Evolutionary conservation across 2,329 filamentous ascomycete genomes (phyloP).

Genomic region (Pezizomycotina sp.): DNA sequence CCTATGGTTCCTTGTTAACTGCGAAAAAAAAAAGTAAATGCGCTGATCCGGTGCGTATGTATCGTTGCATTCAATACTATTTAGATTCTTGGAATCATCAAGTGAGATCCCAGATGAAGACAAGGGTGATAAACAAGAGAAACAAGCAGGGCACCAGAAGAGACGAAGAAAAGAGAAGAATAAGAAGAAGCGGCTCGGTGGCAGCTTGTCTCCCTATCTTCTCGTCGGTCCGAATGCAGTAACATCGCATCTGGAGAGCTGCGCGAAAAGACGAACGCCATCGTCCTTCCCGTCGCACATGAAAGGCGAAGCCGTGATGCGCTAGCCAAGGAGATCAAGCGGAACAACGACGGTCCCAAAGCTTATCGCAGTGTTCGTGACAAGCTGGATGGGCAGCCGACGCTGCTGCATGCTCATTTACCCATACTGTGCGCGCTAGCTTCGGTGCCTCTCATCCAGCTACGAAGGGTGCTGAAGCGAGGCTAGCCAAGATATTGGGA

Average conservation of each 20-base stretch:
- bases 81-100: no score
- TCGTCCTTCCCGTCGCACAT: slow-evolving; percentile 1
- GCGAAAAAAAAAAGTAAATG: no score
- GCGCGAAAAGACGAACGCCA: slow-evolving; percentile 23
- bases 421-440: slow-evolving; percentile 40
- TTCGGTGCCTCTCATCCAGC: slow-evolving; percentile 41
- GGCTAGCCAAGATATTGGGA: slow-evolving; percentile 41
- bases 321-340: slow-evolving; percentile 2
- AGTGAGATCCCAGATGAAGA: no score
- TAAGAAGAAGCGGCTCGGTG: no score
- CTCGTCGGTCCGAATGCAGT: slow-evolving; percentile 50
- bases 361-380: slow-evolving; percentile 39
- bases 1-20: no score
- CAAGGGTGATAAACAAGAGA: no score
- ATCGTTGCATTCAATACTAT: no score
- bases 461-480: slow-evolving; percentile 43
- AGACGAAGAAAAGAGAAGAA: no score
- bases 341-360: slow-evolving; percentile 21
- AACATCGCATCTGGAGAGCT: slow-evolving; percentile 40
- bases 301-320: neutral
- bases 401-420: slow-evolving; percentile 44
- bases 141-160: no score
- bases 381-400: slow-evolving; percentile 38
- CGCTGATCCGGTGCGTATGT: no score
- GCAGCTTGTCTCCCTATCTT: slow-evolving; percentile 39